phyloP scores from a whole-genome alignment of 129 eudicot species.

The Pseudognaphalium luteoalbum region DNA sequence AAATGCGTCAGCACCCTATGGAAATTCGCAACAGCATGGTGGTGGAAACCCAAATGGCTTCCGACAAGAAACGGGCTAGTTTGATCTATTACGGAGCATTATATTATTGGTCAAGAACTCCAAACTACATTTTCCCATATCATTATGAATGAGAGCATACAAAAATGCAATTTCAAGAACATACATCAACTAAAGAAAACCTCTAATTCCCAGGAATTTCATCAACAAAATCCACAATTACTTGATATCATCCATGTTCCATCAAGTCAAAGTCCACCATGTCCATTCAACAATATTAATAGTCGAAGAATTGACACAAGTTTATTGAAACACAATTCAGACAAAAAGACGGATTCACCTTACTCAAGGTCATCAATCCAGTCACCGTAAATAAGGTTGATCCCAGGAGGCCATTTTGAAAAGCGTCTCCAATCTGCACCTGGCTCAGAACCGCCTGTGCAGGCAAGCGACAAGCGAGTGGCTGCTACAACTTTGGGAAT shows the following conservation, averaged over 20 bases:
- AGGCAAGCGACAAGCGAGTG: slow-evolving; percentile 39
- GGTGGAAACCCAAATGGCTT: slow-evolving; percentile 5
- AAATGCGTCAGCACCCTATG: background rate
- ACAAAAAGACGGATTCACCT: background rate
- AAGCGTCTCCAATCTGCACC: slow-evolving; percentile 38
- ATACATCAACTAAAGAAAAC: background rate
- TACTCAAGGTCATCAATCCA: slow-evolving; percentile 77
- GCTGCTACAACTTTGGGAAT: slow-evolving; percentile 39
- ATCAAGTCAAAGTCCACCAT: background rate
- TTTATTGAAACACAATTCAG: background rate
- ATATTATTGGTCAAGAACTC: background rate
- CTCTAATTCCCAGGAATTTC: background rate
- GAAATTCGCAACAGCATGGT: background rate
- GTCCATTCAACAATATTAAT: background rate
- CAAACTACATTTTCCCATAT: background rate
- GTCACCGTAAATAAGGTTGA: slow-evolving; percentile 83
- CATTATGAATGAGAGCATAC: background rate
- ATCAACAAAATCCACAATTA: background rate
- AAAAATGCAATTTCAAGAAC: background rate
- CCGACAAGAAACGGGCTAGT: background rate
- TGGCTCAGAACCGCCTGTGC: slow-evolving; percentile 28
- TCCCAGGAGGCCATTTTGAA: slow-evolving; percentile 83
- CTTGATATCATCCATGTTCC: background rate
- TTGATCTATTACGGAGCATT: background rate
- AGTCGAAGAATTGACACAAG: background rate